Evolutionary conservation across 2,329 filamentous ascomycete genomes (phyloP), one percentile per base, ranked within the genome.

Genomic region (Parastagonospora nodorum): DNA sequence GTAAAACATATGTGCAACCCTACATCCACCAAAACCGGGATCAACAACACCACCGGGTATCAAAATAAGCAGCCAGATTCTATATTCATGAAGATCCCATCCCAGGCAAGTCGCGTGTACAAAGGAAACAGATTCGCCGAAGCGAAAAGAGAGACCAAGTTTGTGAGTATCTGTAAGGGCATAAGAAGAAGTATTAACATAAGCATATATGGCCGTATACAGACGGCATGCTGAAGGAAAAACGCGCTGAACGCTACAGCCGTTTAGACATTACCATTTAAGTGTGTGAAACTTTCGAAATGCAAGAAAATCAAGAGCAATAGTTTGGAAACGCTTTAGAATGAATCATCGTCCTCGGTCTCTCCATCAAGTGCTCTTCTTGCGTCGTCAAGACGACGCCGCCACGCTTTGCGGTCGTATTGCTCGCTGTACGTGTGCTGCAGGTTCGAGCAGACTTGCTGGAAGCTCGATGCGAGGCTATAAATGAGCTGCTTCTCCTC

Each of bases 361-460:
- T 86, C 76, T 5, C 89, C 90, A 59, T 93, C 89, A 28, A 96
- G 77, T 3, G 90, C 82, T 45, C 84, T 81, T 52, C 86, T 84
- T 5, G 91, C 92, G 45, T 85, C 84, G 59, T 95, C 90, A 43
- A 96, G 80, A 59, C 88, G 81, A 56, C 88, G 79, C 52, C 90
- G 80, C 71, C 89, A 85, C 51, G 87, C 79, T 47, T 86, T 80
- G 42, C 81, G 82, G 60, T 89, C 83, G 53, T 83, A 74, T 32
- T 71, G 65, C 80, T 81, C 48, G 76, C 79, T 45, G 69, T 76
- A 54, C 42, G 67, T 74, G 53, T 68, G 68, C 63, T 83, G 82
- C 52, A 85, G 66, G 49, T 77, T 75, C 32, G 73, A 70, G 47
- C 81, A 82, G 5, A 84, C 80, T 52, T 79, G 74, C 51, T 84